Evolutionary conservation across 169 alveolate genomes (phyloP).

Genomic region (Perkinsus olseni): DNA sequence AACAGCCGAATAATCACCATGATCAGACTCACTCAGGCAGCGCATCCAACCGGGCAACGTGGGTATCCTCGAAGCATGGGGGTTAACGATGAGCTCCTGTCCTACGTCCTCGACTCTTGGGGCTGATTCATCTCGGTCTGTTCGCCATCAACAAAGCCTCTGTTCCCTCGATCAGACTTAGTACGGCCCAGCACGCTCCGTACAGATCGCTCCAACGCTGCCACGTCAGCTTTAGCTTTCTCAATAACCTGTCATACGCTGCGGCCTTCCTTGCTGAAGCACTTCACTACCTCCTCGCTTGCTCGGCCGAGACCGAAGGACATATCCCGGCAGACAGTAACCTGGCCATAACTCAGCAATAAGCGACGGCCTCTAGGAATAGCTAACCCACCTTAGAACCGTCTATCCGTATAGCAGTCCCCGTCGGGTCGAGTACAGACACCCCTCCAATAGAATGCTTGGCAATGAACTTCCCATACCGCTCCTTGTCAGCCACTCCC

Average conservation of each 20-base stretch:
- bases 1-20: background rate
- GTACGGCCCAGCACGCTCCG: background rate
- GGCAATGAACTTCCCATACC: background rate
- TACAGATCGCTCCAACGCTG: background rate
- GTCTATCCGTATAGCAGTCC: background rate
- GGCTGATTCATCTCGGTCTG: too few species aligned
- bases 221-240: background rate
- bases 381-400: background rate
- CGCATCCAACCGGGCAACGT: too few species aligned
- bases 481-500: background rate
- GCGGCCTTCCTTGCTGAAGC: background rate
- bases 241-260: background rate
- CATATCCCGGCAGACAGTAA: background rate
- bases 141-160: too few species aligned
- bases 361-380: background rate
- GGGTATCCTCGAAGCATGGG: too few species aligned
- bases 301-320: background rate
- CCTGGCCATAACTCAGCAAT: background rate
- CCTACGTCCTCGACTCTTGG: too few species aligned
- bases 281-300: background rate
- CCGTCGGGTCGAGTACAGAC: background rate
- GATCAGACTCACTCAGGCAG: too few species aligned
- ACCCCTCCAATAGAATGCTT: background rate
- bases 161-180: too few species aligned
- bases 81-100: too few species aligned